Conservation (phyloP, 768 basidiomycete species). For the Tylopilus plumbeoviolaceoides region DNA sequence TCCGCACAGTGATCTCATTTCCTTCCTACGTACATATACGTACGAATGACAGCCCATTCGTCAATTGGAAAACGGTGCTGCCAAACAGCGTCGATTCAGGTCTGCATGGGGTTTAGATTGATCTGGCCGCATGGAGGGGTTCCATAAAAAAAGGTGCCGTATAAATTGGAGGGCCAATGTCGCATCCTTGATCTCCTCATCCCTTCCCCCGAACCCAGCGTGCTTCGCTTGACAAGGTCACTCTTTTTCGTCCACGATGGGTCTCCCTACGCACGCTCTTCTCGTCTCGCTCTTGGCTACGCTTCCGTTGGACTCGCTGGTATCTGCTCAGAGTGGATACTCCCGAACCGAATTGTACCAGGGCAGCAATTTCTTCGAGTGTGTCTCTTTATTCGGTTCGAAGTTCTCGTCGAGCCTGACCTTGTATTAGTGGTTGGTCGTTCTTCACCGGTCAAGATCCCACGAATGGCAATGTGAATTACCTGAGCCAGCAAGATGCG, state of each 20-base stretch:
- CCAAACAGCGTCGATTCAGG: background rate
- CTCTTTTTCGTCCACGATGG: background rate
- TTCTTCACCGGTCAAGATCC: constrained; percentile 63
- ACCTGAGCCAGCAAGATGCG: constrained; percentile 46
- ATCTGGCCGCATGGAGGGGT: background rate
- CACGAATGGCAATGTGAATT: constrained; percentile 67
- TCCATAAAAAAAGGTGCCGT: background rate
- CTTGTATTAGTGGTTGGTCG: constrained; percentile 44
- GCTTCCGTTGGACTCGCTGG: constrained; percentile 29
- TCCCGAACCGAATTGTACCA: constrained; percentile 32
- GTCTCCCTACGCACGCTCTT: constrained; percentile 19
- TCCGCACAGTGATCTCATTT: too few relatives aligned
- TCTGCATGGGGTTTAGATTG: background rate
- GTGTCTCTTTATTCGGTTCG: constrained; percentile 13
- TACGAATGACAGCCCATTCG: background rate
- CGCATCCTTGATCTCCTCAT: background rate
- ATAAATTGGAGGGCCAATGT: background rate
- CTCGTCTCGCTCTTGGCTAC: constrained; percentile 24
- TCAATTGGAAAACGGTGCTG: background rate
- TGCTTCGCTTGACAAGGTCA: too few relatives aligned
- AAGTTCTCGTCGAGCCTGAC: background rate
- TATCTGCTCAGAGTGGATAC: constrained; percentile 29
- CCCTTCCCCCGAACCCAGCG: background rate
- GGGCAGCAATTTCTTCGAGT: constrained; percentile 57
- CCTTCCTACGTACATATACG: background rate